phyloP scores from a whole-genome alignment of 2,329 filamentous ascomycete species.

The Ceratocystis alfenasii region DNA sequence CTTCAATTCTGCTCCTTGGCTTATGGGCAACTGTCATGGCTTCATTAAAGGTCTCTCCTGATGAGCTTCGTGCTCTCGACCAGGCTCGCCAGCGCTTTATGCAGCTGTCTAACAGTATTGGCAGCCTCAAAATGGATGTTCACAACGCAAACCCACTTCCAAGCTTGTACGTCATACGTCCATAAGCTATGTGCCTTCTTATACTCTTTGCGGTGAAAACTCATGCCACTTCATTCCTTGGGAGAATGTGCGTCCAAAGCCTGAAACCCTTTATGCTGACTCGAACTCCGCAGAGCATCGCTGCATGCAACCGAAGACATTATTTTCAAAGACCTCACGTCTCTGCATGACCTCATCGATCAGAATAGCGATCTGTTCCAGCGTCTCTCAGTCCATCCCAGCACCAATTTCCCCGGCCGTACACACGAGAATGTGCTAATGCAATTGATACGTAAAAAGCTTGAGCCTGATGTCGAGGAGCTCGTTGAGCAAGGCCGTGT shows the following conservation, averaged over 20 bases:
- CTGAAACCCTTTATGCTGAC: background rate
- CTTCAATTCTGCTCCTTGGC: background rate
- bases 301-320: constrained; percentile 61
- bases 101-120: constrained; percentile 57
- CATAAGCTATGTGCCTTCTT: background rate
- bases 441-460: constrained; percentile 68
- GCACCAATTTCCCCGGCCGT: constrained; percentile 60
- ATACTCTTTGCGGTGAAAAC: too few species aligned
- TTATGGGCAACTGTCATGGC: constrained; percentile 28
- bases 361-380: constrained; percentile 56
- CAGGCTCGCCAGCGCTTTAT: constrained; percentile 55
- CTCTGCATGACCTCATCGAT: constrained; percentile 52
- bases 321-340: constrained; percentile 56
- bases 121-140: constrained; percentile 50
- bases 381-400: constrained; percentile 61
- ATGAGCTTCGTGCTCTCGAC: constrained; percentile 58
- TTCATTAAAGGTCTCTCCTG: constrained; percentile 40
- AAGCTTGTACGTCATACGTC: constrained; percentile 40
- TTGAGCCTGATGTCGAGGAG: constrained; percentile 65
- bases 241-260: too few species aligned
- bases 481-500: constrained; percentile 53
- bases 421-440: constrained; percentile 54
- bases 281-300: constrained; percentile 42
- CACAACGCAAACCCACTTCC: constrained; percentile 54
- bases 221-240: background rate